Percentiles rank a stretch among this genome's conserved stretches.
These are phyloP conservation scores for Hypsizygus ulmarius DNA, from an alignment of 1,284 basidiomycete species.

Conservation along the genomic window DNA sequence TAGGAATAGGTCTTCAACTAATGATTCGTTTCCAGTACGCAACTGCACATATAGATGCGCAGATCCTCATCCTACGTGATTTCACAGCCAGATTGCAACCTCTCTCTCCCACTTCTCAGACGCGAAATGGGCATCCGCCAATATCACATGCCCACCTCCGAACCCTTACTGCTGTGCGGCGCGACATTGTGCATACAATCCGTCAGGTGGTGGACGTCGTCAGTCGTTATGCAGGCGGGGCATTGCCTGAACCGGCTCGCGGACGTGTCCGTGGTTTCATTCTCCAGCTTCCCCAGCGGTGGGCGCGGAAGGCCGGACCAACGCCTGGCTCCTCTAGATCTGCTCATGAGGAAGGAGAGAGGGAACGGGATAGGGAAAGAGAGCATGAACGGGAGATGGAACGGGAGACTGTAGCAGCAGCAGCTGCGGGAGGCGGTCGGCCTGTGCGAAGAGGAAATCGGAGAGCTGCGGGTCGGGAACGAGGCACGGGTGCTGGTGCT, in stretches of 20 bases:
- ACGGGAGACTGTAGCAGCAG: conserved; percentile 36
- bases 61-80: conserved; percentile 80
- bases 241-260: conserved; percentile 83
- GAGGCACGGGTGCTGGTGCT: conserved; percentile 25
- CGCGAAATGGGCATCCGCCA: conserved; percentile 17
- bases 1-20: background rate
- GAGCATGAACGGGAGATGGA: conserved; percentile 19
- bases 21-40: conserved; percentile 60
- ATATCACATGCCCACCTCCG: conserved; percentile 50
- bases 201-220: conserved; percentile 88
- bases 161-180: conserved; percentile 70
- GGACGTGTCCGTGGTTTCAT: conserved; percentile 78
- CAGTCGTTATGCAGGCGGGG: conserved; percentile 81
- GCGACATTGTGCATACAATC: conserved; percentile 83
- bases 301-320: conserved; percentile 50
- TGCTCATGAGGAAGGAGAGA: conserved; percentile 18
- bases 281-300: conserved; percentile 76
- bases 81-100: conserved; percentile 74
- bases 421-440: conserved; percentile 36
- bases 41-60: conserved; percentile 83
- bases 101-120: conserved; percentile 29
- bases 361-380: conserved; percentile 14
- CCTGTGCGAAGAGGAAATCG: conserved; percentile 28
- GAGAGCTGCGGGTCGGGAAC: conserved; percentile 31
- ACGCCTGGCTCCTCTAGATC: conserved; percentile 14